Conservation (phyloP, 805 yeast genomes). For the Metschnikowia lachancei region DNA sequence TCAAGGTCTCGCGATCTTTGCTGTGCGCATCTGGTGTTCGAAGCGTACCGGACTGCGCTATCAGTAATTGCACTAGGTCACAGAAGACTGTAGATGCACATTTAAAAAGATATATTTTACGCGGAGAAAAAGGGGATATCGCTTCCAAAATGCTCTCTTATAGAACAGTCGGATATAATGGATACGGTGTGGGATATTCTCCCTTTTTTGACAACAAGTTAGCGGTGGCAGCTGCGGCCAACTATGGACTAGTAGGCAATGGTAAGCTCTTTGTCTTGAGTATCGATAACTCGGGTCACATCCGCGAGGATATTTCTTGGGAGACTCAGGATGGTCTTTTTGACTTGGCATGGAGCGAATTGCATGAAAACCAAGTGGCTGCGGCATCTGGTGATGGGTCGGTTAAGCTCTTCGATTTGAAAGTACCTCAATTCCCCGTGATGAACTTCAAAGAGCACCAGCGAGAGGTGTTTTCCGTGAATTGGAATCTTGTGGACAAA, state of each 20-base stretch:
- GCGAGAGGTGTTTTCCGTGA: conserved; percentile 68
- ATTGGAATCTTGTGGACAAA: conserved; percentile 73
- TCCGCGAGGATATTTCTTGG: conserved; percentile 55
- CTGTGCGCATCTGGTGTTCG: conserved; percentile 1
- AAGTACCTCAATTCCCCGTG: conserved; percentile 66
- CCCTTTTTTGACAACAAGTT: conserved; percentile 87
- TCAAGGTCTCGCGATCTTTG: neutral
- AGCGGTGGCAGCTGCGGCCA: conserved; percentile 88
- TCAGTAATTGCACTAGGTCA: neutral
- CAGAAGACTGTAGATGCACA: too few relatives aligned
- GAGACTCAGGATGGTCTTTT: conserved; percentile 93
- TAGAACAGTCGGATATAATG: conserved; percentile 78
- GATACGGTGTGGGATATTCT: conserved; percentile 83
- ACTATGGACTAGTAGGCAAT: conserved; percentile 92
- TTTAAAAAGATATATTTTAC: neutral
- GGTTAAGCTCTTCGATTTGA: conserved; percentile 74
- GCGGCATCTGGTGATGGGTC: conserved; percentile 91
- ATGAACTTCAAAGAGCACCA: conserved; percentile 74
- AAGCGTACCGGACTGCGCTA: neutral
- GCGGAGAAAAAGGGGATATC: neutral
- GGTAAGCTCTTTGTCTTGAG: conserved; percentile 74
- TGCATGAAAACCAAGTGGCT: conserved; percentile 80
- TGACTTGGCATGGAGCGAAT: conserved; percentile 86
- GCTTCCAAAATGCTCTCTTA: conserved; percentile 58
- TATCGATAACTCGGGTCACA: conserved; percentile 64